Evolutionary conservation across 2,329 filamentous ascomycete genomes (phyloP), one percentile per base, ranked within the genome.

Genomic region (Pezicula carpinea): DNA sequence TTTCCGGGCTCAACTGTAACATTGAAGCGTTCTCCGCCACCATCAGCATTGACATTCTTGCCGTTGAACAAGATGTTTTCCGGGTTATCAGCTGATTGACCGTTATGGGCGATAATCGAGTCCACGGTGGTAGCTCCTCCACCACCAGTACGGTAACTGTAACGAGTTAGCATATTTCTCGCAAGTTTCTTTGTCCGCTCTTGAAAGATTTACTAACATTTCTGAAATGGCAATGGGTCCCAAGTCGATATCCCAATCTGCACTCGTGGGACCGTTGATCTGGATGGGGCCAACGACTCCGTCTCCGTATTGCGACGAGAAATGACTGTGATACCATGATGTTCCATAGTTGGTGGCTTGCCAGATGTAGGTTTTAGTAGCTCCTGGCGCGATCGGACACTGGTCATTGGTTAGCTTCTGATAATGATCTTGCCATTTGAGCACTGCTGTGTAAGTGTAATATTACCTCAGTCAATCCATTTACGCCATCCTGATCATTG

Each of bases 311-410:
- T 70, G 67, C 18, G 61, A 53, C 6, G 65, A 65, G 53, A 75
- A 75, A 57, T 83, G 79, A 1, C 72, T 76, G 60, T 83, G 80
- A 45, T 81, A 82, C 75, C 76, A 81, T 3, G 67, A 68, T 0
- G 72, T 66, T 6, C 79, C 74, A 60, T 44, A 51, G 13, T 35
- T 33, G n/a, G 39, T 39, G 6, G 48, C 48, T 31, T 39, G 18
- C 26, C 42, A 51, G 6, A 51, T 59, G 52, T 70, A 70, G 4
- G 61, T 67, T 48, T 59, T 59, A 13, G 54, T 59, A 10, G 64
- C 53, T n/a, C 75, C 76, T 0, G 82, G 81, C 2, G 80, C 67
- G 47, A 85, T 78, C 2, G 83, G 82, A 52, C 83, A 88, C 60
- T 87, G n/a, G n/a, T n/a, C n/a, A n/a, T n/a, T n/a, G n/a, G n/a